A percentile compares a stretch with the other conserved stretches of the same genome.
Evolutionary conservation across 148 eudicot species (phyloP).

Genomic region (Euryodendron excelsum): DNA sequence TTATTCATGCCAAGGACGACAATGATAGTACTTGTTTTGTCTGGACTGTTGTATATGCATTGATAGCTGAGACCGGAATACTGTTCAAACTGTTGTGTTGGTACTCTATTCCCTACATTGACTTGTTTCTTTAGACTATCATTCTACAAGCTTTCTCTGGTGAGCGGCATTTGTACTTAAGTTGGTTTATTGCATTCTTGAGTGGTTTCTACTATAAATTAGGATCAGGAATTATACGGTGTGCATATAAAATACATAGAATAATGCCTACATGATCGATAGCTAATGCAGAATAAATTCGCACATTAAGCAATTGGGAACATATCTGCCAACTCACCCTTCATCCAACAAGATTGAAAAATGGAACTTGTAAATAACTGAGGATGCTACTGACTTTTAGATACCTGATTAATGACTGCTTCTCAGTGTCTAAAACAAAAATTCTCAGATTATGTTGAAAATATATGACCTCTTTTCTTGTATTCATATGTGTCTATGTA

Average conservation of each 20-base stretch:
- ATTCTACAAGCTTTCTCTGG: no score
- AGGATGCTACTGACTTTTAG: not conserved
- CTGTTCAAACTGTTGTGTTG: no score
- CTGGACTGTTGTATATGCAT: no score
- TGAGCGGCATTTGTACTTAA: no score
- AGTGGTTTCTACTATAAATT: no score
- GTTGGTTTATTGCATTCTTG: no score
- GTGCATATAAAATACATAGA: not conserved
- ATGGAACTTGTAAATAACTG: not conserved
- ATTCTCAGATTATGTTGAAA: not conserved
- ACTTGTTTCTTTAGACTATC: no score
- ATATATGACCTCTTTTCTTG: conserved; percentile 1
- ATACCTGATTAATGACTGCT: conserved; percentile 1
- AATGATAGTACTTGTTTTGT: no score
- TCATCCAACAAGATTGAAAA: not conserved
- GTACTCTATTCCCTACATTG: no score
- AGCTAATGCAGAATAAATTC: conserved; percentile 30
- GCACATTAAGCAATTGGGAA: conserved; percentile 7
- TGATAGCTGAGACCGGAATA: no score
- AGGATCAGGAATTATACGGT: not conserved
- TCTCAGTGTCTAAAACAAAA: conserved; percentile 16
- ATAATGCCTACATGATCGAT: conserved; percentile 7
- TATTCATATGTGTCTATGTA: not conserved
- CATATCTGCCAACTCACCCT: conserved; percentile 10
- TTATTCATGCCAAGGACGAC: not conserved